These are phyloP conservation scores for Calonectria pseudoreteaudii DNA, from an alignment of 2,329 filamentous ascomycete species.

Conservation along the genomic window DNA sequence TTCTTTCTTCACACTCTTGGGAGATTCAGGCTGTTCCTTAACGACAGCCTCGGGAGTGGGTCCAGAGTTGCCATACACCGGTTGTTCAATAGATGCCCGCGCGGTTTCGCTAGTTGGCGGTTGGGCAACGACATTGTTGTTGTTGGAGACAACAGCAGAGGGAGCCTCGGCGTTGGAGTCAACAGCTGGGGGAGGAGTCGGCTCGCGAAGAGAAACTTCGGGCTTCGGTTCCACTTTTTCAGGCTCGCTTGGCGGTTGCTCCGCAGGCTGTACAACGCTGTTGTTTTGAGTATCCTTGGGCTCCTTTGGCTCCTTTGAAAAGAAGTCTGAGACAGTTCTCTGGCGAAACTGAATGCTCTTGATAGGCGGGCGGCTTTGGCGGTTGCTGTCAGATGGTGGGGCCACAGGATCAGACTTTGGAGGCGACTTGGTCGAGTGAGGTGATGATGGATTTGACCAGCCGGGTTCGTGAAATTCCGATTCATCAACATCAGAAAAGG, in stretches of 20 bases:
- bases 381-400: slow-evolving; percentile 24
- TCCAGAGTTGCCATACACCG: slow-evolving; percentile 23
- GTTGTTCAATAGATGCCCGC: slow-evolving; percentile 17
- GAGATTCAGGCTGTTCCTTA: slow-evolving; percentile 17
- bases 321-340: slow-evolving; percentile 17
- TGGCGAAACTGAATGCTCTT: slow-evolving; percentile 19
- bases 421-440: slow-evolving; percentile 38
- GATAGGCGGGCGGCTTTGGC: slow-evolving; percentile 19
- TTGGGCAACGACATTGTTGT: slow-evolving; percentile 3
- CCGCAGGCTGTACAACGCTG: slow-evolving; percentile 30
- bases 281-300: slow-evolving; percentile 24
- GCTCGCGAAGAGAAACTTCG: slow-evolving; percentile 22
- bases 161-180: neutral
- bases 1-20: slow-evolving; percentile 32
- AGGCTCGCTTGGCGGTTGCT: slow-evolving; percentile 31
- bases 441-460: slow-evolving; percentile 46
- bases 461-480: slow-evolving; percentile 42
- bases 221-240: slow-evolving; percentile 35
- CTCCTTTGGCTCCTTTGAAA: neutral
- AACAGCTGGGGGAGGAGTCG: neutral
- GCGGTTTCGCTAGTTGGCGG: slow-evolving; percentile 21
- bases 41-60: slow-evolving; percentile 14
- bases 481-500: slow-evolving; percentile 48
- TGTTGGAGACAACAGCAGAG: neutral
- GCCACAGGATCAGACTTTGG: slow-evolving; percentile 29